Evolutionary conservation across 2,329 filamentous ascomycete species (phyloP).

Genomic region (Torrubiellomyces zombiae): DNA sequence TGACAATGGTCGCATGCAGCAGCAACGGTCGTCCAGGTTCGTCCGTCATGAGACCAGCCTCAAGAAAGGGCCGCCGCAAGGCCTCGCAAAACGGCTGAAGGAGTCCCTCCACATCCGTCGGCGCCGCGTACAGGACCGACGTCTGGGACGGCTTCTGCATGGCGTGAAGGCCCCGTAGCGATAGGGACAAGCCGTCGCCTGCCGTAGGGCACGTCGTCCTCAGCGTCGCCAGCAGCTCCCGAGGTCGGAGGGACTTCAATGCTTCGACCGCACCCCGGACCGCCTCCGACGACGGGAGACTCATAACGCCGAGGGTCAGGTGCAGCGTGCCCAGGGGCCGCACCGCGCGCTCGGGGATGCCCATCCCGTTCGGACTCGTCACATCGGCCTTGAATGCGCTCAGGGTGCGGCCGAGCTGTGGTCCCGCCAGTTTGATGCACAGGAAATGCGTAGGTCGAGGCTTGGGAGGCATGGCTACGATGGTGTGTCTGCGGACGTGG

Average conservation of each 20-base stretch:
- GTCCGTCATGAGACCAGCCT: constrained; percentile 35
- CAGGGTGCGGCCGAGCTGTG: constrained; percentile 48
- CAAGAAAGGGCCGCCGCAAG: constrained; percentile 36
- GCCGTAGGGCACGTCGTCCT: constrained; percentile 2
- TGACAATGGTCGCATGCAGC: constrained; percentile 72
- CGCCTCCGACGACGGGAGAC: constrained; percentile 35
- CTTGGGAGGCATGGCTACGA: constrained; percentile 21
- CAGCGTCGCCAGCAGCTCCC: constrained; percentile 20
- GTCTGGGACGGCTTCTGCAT: constrained; percentile 43
- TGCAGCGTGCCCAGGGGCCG: constrained; percentile 69
- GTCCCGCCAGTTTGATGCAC: constrained; percentile 53
- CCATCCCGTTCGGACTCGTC: constrained; percentile 23
- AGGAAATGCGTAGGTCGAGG: constrained; percentile 55
- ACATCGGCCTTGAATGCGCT: constrained; percentile 44
- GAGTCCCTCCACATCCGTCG: constrained; percentile 31
- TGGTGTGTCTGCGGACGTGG: no score
- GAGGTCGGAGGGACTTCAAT: constrained; percentile 20
- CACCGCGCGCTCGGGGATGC: constrained; percentile 49
- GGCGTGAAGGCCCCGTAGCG: constrained; percentile 36
- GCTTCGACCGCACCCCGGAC: constrained; percentile 24
- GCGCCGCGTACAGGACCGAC: constrained; percentile 49
- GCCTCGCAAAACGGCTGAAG: constrained; percentile 40
- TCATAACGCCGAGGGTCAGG: constrained; percentile 77
- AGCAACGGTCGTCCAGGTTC: constrained; percentile 45
- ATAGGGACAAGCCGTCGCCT: constrained; percentile 20